Evolutionary conservation across 1,139 yeast species (phyloP).

Genomic region (Taiozyma onychis): DNA sequence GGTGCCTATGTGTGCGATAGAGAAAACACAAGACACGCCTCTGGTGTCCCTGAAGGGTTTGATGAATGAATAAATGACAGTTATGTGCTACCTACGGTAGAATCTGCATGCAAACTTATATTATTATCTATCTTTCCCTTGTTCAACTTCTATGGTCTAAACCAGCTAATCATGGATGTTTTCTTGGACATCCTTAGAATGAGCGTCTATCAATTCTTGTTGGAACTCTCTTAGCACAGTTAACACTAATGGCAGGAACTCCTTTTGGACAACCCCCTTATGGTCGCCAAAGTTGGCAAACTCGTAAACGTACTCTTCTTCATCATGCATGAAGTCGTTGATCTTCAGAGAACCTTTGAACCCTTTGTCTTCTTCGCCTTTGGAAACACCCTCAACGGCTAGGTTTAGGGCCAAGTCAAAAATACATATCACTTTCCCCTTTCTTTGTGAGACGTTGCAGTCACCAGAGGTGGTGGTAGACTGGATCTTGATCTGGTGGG

Average conservation of each 20-base stretch:
- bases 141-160: neutral
- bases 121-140: neutral
- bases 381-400: constrained; percentile 32
- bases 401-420: constrained; percentile 58
- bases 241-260: constrained; percentile 47
- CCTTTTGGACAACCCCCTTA: constrained; percentile 35
- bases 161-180: constrained; percentile 8
- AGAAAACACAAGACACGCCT: constrained; percentile 57
- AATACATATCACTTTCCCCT: constrained; percentile 72
- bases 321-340: constrained; percentile 74
- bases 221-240: constrained; percentile 52
- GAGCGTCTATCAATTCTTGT: constrained; percentile 52
- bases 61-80: constrained; percentile 6
- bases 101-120: neutral
- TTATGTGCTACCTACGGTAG: neutral
- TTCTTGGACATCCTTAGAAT: constrained; percentile 55
- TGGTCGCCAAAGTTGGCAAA: constrained; percentile 37
- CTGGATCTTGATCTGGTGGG: constrained; percentile 32
- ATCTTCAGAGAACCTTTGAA: constrained; percentile 26
- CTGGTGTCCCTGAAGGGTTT: constrained; percentile 88
- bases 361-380: constrained; percentile 24
- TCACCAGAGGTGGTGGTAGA: constrained; percentile 54
- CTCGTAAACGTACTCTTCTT: constrained; percentile 55
- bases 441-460: constrained; percentile 77
- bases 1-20: constrained; percentile 61